These are phyloP conservation scores for Heterobasidion irregulare DNA, from an alignment of 1,284 basidiomycete species.

Conservation along the genomic window DNA sequence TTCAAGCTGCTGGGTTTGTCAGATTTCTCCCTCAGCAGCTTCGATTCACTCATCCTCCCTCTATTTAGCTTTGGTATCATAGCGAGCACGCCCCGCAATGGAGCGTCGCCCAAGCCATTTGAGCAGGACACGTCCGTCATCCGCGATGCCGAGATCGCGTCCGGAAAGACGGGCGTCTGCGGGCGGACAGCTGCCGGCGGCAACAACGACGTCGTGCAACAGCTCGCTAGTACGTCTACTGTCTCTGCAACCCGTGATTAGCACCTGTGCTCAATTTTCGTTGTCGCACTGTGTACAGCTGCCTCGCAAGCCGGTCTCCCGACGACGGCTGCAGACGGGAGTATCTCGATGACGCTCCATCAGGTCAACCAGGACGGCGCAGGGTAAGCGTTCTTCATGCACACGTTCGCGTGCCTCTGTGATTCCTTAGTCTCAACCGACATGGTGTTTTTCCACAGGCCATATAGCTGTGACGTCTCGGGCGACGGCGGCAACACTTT, in stretches of 20 bases:
- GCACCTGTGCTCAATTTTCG: background rate
- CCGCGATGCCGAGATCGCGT: background rate
- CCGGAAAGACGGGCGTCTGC: background rate
- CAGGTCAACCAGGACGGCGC: background rate
- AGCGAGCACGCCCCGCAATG: background rate
- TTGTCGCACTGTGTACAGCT: background rate
- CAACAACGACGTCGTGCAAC: background rate
- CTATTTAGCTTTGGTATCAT: background rate
- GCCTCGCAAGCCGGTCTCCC: background rate
- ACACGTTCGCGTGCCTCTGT: background rate
- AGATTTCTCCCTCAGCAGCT: background rate
- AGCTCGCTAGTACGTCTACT: background rate
- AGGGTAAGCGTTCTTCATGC: background rate
- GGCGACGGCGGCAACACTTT: background rate
- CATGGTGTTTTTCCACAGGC: background rate
- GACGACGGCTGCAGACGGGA: background rate
- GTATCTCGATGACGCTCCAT: background rate
- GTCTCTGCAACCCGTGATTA: background rate
- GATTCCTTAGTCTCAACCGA: background rate
- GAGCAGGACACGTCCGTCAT: background rate
- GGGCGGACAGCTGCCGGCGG: background rate
- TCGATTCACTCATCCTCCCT: background rate
- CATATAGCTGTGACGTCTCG: background rate
- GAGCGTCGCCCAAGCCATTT: background rate
- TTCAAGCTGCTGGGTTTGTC: background rate